These are phyloP conservation scores for Xylaria sp. DNA, from an alignment of 2,329 filamentous ascomycete species.

Conservation along the genomic window DNA sequence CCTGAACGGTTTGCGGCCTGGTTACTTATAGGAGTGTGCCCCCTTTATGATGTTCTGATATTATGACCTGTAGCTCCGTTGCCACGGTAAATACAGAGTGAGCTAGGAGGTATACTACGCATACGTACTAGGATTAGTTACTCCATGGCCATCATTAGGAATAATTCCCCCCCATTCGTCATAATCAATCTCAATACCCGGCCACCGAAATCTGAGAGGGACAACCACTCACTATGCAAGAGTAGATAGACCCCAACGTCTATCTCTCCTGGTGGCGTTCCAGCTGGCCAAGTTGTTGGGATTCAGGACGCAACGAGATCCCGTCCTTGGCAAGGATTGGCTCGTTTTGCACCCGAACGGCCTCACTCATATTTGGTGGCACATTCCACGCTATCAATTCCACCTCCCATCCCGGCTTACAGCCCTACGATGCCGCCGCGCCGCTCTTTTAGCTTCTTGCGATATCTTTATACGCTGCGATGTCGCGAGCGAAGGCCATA, in stretches of 20 bases:
- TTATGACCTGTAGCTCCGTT: slow-evolving; percentile 8
- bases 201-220: slow-evolving; percentile 20
- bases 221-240: neutral
- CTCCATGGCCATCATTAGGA: slow-evolving; percentile 20
- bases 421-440: slow-evolving; percentile 5
- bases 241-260: neutral
- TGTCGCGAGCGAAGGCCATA: slow-evolving; percentile 13
- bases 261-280: slow-evolving; percentile 25
- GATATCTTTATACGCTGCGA: neutral
- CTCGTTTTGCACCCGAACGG: slow-evolving; percentile 27
- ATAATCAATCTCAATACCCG: slow-evolving; percentile 26
- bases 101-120: neutral
- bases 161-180: neutral
- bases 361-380: slow-evolving; percentile 26
- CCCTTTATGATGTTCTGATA: slow-evolving; percentile 21
- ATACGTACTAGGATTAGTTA: slow-evolving; percentile 14
- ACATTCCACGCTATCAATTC: slow-evolving; percentile 2
- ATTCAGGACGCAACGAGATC: slow-evolving; percentile 13
- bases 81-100: slow-evolving; percentile 23
- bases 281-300: slow-evolving; percentile 2
- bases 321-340: slow-evolving; percentile 28
- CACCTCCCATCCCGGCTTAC: neutral
- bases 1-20: neutral
- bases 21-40: neutral
- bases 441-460: slow-evolving; percentile 1